Conservation (phyloP, 2,329 filamentous ascomycete species). For the Apiospora marii region DNA sequence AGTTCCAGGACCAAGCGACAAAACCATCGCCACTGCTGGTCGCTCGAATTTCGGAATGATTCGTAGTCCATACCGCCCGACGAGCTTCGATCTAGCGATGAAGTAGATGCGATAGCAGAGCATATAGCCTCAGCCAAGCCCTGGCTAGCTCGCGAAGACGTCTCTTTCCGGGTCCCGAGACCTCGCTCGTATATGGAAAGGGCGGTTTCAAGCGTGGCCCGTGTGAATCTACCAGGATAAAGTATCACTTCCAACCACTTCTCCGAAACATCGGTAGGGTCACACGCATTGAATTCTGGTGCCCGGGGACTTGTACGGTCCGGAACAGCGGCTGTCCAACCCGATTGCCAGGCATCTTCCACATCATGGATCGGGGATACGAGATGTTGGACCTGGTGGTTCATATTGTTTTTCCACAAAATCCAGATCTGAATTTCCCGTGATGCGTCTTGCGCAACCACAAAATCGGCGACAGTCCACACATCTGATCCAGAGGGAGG, state of each 20-base stretch:
- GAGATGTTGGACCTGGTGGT: conserved; percentile 77
- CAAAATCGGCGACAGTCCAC: conserved; percentile 83
- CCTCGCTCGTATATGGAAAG: conserved; percentile 81
- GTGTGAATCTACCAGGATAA: conserved; percentile 82
- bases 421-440: conserved; percentile 73
- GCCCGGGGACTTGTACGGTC: conserved; percentile 64
- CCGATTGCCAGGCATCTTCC: conserved; percentile 66
- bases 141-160: conserved; percentile 52
- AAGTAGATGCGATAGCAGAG: conserved; percentile 73
- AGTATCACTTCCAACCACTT: conserved; percentile 89
- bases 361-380: conserved; percentile 75
- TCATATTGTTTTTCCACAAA: conserved; percentile 85
- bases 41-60: conserved; percentile 75
- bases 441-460: conserved; percentile 63
- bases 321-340: conserved; percentile 75
- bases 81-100: conserved; percentile 67
- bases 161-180: conserved; percentile 51
- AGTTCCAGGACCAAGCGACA: conserved; percentile 86
- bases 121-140: conserved; percentile 80
- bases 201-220: conserved; percentile 82
- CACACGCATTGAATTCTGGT: conserved; percentile 66
- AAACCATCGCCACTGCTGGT: conserved; percentile 89
- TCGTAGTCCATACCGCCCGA: conserved; percentile 77
- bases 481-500: conserved; percentile 76
- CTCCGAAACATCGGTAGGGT: conserved; percentile 76